Evolutionary conservation across 495 filamentous ascomycete species (phyloP).

Genomic region (Penicillium nucicola): DNA sequence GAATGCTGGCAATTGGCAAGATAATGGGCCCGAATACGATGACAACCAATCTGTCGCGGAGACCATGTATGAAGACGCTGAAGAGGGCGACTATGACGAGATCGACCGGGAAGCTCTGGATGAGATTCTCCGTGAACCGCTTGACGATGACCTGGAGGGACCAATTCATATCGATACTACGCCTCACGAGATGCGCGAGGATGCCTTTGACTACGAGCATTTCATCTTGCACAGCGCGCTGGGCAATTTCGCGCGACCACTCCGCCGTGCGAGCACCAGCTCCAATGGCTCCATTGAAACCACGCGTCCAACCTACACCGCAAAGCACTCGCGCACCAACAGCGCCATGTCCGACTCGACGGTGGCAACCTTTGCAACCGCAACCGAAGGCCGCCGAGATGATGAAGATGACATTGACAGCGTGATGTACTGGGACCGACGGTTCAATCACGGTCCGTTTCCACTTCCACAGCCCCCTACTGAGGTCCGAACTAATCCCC

Average conservation of each 20-base stretch:
- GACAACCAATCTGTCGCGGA: slow-evolving; percentile 41
- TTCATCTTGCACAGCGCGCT: slow-evolving; percentile 91
- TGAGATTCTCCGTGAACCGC: slow-evolving; percentile 41
- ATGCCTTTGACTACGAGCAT: slow-evolving; percentile 96
- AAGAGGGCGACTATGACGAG: slow-evolving; percentile 48
- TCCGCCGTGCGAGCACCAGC: slow-evolving; percentile 55
- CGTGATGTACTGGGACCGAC: slow-evolving; percentile 42
- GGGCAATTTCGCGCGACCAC: slow-evolving; percentile 58
- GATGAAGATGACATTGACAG: slow-evolving; percentile 40
- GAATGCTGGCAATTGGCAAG: slow-evolving; percentile 4
- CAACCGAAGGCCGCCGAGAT: slow-evolving; percentile 59
- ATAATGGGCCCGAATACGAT: slow-evolving; percentile 12
- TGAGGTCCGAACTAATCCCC: neutral
- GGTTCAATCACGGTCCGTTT: slow-evolving; percentile 38
- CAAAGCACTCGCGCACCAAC: slow-evolving; percentile 40
- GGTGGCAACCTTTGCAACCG: slow-evolving; percentile 78
- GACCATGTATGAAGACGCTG: slow-evolving; percentile 60
- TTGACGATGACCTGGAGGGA: slow-evolving; percentile 36
- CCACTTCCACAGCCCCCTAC: neutral
- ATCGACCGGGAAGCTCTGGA: slow-evolving; percentile 48
- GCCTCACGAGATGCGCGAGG: slow-evolving; percentile 89
- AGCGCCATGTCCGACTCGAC: slow-evolving; percentile 73
- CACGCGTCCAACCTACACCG: slow-evolving; percentile 43
- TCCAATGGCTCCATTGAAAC: slow-evolving; percentile 76
- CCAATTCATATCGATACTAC: slow-evolving; percentile 25